These are phyloP conservation scores for Fusarium oxysporum DNA, from an alignment of 2,329 filamentous ascomycete genomes.

Conservation along the genomic window DNA sequence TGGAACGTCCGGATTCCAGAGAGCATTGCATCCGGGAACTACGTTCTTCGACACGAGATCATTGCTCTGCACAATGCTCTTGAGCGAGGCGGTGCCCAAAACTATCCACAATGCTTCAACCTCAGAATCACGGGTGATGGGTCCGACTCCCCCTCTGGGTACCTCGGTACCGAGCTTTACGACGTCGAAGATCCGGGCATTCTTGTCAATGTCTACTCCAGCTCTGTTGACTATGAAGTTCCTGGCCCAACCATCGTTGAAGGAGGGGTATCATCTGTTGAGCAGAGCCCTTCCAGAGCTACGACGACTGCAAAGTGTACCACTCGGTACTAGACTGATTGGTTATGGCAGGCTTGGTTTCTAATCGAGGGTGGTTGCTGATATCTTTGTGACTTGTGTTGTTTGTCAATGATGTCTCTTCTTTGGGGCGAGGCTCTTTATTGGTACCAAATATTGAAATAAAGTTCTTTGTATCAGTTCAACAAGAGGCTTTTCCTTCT, in stretches of 20 bases:
- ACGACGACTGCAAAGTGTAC: constrained; percentile 42
- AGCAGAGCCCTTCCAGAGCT: constrained; percentile 42
- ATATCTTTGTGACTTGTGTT: background rate
- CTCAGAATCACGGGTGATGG: constrained; percentile 59
- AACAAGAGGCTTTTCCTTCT: no score
- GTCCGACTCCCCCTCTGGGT: constrained; percentile 47
- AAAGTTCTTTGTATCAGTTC: background rate
- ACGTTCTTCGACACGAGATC: constrained; percentile 67
- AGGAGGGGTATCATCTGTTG: constrained; percentile 43
- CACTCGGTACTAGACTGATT: constrained; percentile 19
- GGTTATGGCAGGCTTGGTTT: background rate
- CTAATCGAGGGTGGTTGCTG: background rate
- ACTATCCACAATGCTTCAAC: constrained; percentile 66
- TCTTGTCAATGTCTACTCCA: constrained; percentile 51
- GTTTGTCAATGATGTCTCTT: background rate
- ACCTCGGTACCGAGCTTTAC: constrained; percentile 54
- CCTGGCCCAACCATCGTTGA: constrained; percentile 48
- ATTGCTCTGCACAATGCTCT: constrained; percentile 64
- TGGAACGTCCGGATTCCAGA: constrained; percentile 63
- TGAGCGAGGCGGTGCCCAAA: constrained; percentile 58
- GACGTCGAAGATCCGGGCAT: constrained; percentile 51
- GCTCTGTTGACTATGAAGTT: constrained; percentile 45
- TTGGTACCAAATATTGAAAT: background rate
- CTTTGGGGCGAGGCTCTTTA: background rate
- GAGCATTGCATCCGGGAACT: constrained; percentile 61